Conservation (phyloP, 208 protist genomes). For the Naegleria fowleri region DNA sequence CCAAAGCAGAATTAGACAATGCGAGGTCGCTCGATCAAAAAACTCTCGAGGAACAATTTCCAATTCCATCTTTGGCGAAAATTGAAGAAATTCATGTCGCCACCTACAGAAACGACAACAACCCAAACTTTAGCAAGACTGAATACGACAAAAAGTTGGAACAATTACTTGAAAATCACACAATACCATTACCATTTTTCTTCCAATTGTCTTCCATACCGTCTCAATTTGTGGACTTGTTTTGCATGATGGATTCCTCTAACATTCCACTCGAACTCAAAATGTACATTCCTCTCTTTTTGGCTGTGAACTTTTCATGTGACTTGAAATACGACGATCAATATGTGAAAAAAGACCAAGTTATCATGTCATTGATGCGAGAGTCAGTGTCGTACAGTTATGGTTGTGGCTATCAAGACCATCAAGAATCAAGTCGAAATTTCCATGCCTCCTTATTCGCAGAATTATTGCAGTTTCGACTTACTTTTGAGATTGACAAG, state of each 20-base stretch:
- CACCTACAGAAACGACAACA: slow-evolving; percentile 16
- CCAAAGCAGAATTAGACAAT: slow-evolving; percentile 27
- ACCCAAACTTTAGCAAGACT: background rate
- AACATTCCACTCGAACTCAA: background rate
- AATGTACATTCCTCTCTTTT: background rate
- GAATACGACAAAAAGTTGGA: background rate
- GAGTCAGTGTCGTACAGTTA: background rate
- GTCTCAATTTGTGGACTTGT: background rate
- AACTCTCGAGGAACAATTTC: slow-evolving; percentile 28
- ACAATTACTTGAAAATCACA: background rate
- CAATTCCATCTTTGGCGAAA: slow-evolving; percentile 26
- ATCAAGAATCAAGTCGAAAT: background rate
- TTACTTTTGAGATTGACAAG: background rate
- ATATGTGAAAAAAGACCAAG: background rate
- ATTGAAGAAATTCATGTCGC: slow-evolving; percentile 32
- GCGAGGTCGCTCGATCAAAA: slow-evolving; percentile 20
- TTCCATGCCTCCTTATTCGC: background rate
- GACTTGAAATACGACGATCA: background rate
- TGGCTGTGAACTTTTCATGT: background rate
- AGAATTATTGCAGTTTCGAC: too few relatives aligned
- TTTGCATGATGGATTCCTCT: background rate
- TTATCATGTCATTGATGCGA: background rate
- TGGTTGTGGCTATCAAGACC: background rate
- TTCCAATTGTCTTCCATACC: background rate
- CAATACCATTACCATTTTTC: slow-evolving; percentile 7